Conservation (phyloP, 371 early-diverging fungal species). For the Mucor racemosus region DNA sequence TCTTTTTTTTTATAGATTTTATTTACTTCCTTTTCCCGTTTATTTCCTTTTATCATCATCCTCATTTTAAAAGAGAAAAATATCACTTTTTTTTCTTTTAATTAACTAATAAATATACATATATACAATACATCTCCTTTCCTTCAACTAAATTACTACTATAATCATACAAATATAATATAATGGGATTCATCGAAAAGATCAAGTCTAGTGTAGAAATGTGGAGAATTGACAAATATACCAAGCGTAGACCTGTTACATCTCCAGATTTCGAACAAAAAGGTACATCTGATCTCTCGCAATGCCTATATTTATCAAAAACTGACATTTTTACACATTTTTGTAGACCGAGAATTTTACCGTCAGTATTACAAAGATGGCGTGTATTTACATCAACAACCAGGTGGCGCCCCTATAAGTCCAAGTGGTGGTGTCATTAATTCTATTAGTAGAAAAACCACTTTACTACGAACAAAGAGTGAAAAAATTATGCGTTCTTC, state of each 20-base stretch:
- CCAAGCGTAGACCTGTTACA: slow-evolving; percentile 61
- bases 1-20: neutral
- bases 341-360: slow-evolving; percentile 58
- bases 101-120: neutral
- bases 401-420: slow-evolving; percentile 1
- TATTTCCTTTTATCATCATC: neutral
- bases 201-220: slow-evolving; percentile 64
- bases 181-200: slow-evolving; percentile 64
- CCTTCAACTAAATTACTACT: neutral
- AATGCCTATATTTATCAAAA: neutral
- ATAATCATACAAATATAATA: slow-evolving; percentile 13
- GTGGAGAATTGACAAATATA: slow-evolving; percentile 71
- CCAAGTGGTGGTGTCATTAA: slow-evolving; percentile 5
- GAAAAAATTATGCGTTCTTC: slow-evolving; percentile 45
- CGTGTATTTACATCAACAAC: slow-evolving; percentile 57
- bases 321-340: neutral
- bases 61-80: neutral
- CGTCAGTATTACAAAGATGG: slow-evolving; percentile 63
- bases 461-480: slow-evolving; percentile 35
- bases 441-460: slow-evolving; percentile 26
- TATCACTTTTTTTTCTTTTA: neutral
- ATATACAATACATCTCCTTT: slow-evolving; percentile 10
- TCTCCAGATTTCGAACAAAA: slow-evolving; percentile 67
- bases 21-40: neutral
- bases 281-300: slow-evolving; percentile 26